A percentile compares a stretch with the other conserved stretches of the same genome.
phyloP scores from a whole-genome alignment of 768 basidiomycete genomes.

The Artomyces pyxidatus region DNA sequence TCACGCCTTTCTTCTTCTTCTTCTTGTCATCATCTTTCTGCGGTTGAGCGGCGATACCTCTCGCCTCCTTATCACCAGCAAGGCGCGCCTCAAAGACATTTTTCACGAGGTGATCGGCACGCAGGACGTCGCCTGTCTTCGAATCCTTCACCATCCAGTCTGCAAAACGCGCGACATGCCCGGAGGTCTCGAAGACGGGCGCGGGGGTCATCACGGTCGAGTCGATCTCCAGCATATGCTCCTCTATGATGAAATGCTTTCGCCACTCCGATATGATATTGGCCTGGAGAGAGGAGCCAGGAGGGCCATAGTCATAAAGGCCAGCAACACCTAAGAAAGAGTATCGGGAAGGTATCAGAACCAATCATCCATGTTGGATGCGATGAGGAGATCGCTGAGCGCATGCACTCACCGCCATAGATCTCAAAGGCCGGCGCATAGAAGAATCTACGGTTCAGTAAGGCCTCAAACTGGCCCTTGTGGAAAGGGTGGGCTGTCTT shows the following conservation, averaged over 20 bases:
- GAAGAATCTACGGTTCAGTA: constrained; percentile 90
- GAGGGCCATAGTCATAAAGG: constrained; percentile 95
- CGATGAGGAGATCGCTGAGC: too few species aligned
- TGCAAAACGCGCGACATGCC: constrained; percentile 95
- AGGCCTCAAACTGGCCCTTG: constrained; percentile 74
- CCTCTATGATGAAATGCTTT: constrained; percentile 96
- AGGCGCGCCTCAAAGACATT: constrained; percentile 84
- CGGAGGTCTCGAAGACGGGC: constrained; percentile 91
- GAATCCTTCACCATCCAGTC: constrained; percentile 99
- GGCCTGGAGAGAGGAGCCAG: constrained; percentile 90
- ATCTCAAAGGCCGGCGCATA: constrained; percentile 98
- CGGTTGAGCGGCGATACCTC: constrained; percentile 58
- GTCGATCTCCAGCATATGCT: constrained; percentile 97
- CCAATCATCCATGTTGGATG: too few species aligned
- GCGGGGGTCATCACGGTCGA: constrained; percentile 97
- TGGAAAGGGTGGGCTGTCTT: constrained; percentile 84
- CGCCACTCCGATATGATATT: constrained; percentile 97
- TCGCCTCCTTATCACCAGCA: constrained; percentile 85
- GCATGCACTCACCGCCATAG: constrained; percentile 81
- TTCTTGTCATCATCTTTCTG: constrained; percentile 44
- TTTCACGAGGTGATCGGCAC: constrained; percentile 95
- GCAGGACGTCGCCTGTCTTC: constrained; percentile 92
- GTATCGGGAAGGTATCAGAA: too few species aligned
- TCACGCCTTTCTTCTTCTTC: constrained; percentile 70
- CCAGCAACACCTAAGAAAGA: constrained; percentile 76